These are phyloP conservation scores for Sclerotinia spermophila DNA, from an alignment of 2,329 filamentous ascomycete genomes.

Conservation along the genomic window DNA sequence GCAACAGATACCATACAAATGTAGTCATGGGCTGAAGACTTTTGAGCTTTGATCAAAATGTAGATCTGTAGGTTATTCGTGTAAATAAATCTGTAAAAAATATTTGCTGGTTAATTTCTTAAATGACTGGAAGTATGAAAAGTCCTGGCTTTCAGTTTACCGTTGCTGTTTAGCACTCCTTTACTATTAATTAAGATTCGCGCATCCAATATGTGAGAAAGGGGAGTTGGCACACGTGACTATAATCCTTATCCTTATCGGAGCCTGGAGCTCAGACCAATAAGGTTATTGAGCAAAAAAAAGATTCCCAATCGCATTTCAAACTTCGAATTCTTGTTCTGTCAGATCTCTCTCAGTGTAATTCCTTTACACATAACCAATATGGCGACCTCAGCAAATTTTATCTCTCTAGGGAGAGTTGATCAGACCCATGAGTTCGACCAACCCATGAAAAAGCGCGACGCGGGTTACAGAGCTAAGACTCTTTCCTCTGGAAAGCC, in stretches of 20 bases:
- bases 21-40: conserved; percentile 2
- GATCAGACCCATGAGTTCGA: conserved; percentile 5
- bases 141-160: not conserved
- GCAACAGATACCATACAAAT: conserved; percentile 12
- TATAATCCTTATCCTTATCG: conserved; percentile 15
- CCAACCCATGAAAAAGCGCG: conserved; percentile 3
- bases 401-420: conserved; percentile 19
- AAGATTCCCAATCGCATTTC: not conserved
- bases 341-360: not conserved
- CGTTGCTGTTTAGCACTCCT: not conserved
- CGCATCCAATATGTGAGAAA: not conserved
- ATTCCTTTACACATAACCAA: not conserved
- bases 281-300: conserved; percentile 12
- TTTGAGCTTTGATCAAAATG: conserved; percentile 1
- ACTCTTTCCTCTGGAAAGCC: not conserved
- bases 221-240: not conserved
- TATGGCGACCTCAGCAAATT: conserved; percentile 22
- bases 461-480: conserved; percentile 8
- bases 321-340: not conserved
- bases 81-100: not conserved
- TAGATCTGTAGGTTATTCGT: not conserved
- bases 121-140: not conserved
- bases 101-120: not conserved
- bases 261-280: not conserved
- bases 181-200: not conserved